Percentiles rank a stretch among this genome's conserved stretches.
These are phyloP conservation scores for Piper betle DNA, from an alignment of 164 flowering plant genomes.

Conservation along the genomic window DNA sequence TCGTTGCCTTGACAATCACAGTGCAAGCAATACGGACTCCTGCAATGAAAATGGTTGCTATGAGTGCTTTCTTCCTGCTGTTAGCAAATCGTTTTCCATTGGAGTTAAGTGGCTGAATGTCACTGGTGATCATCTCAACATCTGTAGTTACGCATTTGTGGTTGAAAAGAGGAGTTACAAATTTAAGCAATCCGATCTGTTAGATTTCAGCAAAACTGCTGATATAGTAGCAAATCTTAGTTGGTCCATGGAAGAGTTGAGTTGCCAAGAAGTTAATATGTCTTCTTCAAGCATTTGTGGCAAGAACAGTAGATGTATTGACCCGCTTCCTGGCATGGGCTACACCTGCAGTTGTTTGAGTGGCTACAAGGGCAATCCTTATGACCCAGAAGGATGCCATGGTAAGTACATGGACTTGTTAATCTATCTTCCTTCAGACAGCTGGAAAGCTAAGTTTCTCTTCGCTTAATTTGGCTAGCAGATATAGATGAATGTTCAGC, in stretches of 20 bases:
- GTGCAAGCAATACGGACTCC: not conserved
- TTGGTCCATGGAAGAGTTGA: constrained; percentile 25
- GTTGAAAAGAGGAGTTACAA: constrained; percentile 2
- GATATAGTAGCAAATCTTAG: constrained; percentile 18
- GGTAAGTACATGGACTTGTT: not conserved
- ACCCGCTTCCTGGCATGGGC: constrained; percentile 17
- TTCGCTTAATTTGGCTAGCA: not conserved
- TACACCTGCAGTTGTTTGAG: constrained; percentile 31
- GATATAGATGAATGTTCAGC: constrained; percentile 1
- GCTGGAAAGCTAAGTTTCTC: not conserved
- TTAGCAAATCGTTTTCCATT: not conserved
- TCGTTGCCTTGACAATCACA: not conserved
- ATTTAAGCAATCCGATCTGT: not conserved
- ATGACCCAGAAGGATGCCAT: constrained; percentile 2
- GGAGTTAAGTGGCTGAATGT: constrained; percentile 1
- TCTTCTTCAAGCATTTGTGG: constrained; percentile 12
- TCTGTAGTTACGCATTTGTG: constrained; percentile 6
- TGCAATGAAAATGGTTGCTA: constrained; percentile 7
- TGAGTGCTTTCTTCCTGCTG: not conserved
- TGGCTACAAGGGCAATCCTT: constrained; percentile 50
- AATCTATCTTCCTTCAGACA: too few species aligned
- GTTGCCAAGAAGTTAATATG: constrained; percentile 13
- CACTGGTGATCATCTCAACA: not conserved
- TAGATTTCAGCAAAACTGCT: not conserved
- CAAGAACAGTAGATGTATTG: constrained; percentile 15